These are phyloP conservation scores for Magnolia sinica DNA, from an alignment of 164 flowering plant genomes.

Conservation along the genomic window DNA sequence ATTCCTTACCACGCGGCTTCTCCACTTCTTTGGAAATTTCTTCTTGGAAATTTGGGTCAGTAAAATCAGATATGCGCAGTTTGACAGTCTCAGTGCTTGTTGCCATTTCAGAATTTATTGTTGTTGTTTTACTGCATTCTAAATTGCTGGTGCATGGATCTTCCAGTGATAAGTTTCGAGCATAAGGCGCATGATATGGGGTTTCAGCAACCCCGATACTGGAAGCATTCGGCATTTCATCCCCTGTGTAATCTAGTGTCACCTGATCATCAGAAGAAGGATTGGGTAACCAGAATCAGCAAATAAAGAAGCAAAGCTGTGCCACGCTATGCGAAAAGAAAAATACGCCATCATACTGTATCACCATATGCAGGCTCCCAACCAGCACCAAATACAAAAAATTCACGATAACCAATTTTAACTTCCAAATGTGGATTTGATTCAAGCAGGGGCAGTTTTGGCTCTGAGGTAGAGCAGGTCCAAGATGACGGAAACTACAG, in stretches of 20 bases:
- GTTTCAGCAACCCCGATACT: constrained; percentile 24
- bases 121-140: constrained; percentile 53
- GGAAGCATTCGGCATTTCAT: constrained; percentile 25
- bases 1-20: constrained; percentile 59
- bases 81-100: constrained; percentile 31
- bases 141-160: constrained; percentile 56
- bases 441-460: too few relatives aligned
- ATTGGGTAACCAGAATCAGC: background rate
- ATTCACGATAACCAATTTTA: too few relatives aligned
- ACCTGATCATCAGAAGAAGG: constrained; percentile 15
- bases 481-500: too few relatives aligned
- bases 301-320: background rate
- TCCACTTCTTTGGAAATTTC: constrained; percentile 45
- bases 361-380: too few relatives aligned
- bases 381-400: too few relatives aligned
- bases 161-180: constrained; percentile 71
- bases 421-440: too few relatives aligned
- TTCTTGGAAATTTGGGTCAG: constrained; percentile 29
- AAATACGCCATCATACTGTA: background rate
- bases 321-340: background rate
- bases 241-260: constrained; percentile 9
- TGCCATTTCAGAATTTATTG: constrained; percentile 29
- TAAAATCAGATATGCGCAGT: constrained; percentile 37
- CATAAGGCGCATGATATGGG: constrained; percentile 64
- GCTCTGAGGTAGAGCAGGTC: too few relatives aligned